Evolutionary conservation across 148 eudicot species (phyloP), one percentile per base, ranked within the genome.

Genomic region (Salicornia ramosissima): DNA sequence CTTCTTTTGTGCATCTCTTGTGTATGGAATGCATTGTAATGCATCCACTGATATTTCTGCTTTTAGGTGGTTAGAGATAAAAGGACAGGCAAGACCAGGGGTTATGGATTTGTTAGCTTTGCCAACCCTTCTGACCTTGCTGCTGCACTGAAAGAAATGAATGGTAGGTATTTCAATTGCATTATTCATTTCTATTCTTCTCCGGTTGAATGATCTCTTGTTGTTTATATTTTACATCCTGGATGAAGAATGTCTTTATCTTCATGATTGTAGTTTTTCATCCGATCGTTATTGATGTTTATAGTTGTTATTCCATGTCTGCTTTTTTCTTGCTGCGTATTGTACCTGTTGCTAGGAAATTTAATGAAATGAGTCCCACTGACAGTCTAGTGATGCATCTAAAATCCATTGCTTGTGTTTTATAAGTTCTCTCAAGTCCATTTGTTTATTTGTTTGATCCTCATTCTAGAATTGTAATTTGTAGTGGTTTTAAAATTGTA

Each of bases 61-160:
- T 58, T 50, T 21, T 64, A 91, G 97, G 97, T 91, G 67, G 87
- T 91, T 42, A 84, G 97, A 87, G 97, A 91, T 81, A 91, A 91
- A 82, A 83, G 92, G 34, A 87, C 96, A 46, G 97, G 97, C 7
- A 91, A 91, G 77, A 89, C 97, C 31, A 91, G 85, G 77, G 97
- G 97, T 49, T 91, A 80, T 77, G 97, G 97, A 60, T 91, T 91
- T 75, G 89, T 91, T 25, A 91, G 97, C 80, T 91, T 91, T 71
- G 78, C 96, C 51, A 89, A 89, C 70, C 90, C 89, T 51, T 59
- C 85, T 8, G 97, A 91, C 78, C 82, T 87, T 69, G 92, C 91
- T 10, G 90, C 75, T 67, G 90, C 97, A 11, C 72, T 89, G 6
- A 91, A 91, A 77, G 97, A 92, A 74, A 92, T 92, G 93, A 92